phyloP scores from a whole-genome alignment of 345 rosid genomes.

The Eutrema japonicum region DNA sequence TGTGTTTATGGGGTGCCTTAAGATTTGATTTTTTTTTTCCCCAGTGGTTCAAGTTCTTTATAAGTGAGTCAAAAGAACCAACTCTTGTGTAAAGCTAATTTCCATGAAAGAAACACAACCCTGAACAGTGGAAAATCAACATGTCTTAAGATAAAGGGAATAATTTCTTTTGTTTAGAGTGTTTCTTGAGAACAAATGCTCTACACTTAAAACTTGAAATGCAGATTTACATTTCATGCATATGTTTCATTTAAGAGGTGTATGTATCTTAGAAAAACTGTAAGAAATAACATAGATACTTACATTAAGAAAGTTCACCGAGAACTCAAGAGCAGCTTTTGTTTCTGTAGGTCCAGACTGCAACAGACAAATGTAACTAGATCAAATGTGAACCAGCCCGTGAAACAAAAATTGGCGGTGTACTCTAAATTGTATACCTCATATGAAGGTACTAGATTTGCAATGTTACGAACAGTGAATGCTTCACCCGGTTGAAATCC shows the following conservation, averaged over 20 bases:
- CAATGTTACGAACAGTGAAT: constrained; percentile 86
- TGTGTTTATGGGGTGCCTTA: not conserved
- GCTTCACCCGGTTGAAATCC: constrained; percentile 99
- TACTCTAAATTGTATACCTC: constrained; percentile 57
- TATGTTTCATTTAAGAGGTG: not conserved
- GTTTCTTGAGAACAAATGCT: not conserved
- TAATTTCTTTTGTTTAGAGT: not conserved
- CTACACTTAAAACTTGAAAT: not conserved
- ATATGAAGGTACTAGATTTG: constrained; percentile 80
- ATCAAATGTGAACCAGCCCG: constrained; percentile 26
- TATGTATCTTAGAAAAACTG: not conserved
- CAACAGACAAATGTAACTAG: constrained; percentile 29
- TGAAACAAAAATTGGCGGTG: not conserved
- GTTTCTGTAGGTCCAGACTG: constrained; percentile 94
- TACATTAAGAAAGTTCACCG: constrained; percentile 80
- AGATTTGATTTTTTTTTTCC: not conserved
- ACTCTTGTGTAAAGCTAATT: not conserved
- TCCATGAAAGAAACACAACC: constrained; percentile 1
- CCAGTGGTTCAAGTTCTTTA: constrained; percentile 1
- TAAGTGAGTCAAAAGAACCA: not conserved
- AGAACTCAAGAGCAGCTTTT: constrained; percentile 93
- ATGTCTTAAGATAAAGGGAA: not conserved
- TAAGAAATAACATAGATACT: constrained; percentile 41
- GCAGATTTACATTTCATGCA: not conserved
- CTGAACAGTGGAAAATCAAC: constrained; percentile 11